Evolutionary conservation across 2,329 filamentous ascomycete genomes (phyloP).

Genomic region (Stenocarpella maydis): DNA sequence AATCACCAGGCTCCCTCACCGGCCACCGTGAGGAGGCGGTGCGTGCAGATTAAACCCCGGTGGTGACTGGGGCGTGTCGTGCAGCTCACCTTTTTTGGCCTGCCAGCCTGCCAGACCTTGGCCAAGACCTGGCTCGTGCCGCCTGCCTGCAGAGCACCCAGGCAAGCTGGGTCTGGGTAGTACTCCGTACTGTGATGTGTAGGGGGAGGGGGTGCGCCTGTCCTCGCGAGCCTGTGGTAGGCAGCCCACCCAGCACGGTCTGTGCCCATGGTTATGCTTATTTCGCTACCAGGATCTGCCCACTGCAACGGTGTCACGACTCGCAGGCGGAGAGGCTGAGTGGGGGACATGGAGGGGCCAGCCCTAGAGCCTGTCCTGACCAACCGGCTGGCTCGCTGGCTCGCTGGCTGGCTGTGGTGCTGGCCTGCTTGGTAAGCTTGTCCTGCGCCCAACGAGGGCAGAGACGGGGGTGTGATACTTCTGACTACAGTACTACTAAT

Average conservation of each 20-base stretch:
- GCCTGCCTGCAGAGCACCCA: neutral
- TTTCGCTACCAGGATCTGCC: constrained; percentile 26
- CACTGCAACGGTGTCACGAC: constrained; percentile 20
- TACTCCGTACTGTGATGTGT: too few species aligned
- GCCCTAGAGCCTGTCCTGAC: constrained; percentile 15
- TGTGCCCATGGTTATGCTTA: constrained; percentile 27
- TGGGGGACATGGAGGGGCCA: constrained; percentile 4
- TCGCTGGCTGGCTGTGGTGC: neutral
- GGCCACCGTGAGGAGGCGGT: constrained; percentile 14
- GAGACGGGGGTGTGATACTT: neutral
- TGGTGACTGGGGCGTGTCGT: neutral
- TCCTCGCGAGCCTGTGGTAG: neutral
- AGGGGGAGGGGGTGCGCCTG: constrained; percentile 14
- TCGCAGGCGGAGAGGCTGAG: constrained; percentile 19
- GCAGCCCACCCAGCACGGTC: constrained; percentile 1
- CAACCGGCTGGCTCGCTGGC: neutral
- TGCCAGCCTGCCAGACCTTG: neutral
- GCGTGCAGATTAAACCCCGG: constrained; percentile 2
- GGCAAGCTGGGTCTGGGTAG: neutral
- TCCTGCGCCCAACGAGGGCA: neutral
- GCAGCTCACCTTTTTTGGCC: neutral
- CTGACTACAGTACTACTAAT: neutral
- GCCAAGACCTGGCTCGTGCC: too few species aligned
- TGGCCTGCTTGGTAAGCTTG: neutral
- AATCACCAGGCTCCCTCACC: constrained; percentile 8